Evolutionary conservation across 495 filamentous ascomycete genomes (phyloP).

Genomic region (Podospora australis): DNA sequence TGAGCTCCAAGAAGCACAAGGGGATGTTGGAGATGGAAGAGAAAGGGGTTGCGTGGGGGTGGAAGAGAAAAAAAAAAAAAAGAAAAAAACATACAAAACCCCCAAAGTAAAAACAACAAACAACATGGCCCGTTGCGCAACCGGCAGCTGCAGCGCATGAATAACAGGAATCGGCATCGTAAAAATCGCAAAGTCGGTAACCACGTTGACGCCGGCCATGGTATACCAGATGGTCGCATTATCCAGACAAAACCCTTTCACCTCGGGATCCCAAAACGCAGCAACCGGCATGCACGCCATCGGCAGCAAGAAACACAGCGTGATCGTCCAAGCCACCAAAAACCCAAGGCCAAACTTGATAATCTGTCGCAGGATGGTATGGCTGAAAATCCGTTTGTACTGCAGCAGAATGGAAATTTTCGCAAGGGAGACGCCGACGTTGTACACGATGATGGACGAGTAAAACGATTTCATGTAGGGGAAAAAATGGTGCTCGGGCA

Average conservation of each 20-base stretch:
- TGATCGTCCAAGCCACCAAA: conserved; percentile 27
- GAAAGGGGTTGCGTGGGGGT: too few species aligned
- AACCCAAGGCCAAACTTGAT: conserved; percentile 26
- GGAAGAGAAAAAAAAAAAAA: too few species aligned
- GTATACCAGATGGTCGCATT: conserved; percentile 31
- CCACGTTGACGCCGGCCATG: conserved; percentile 33
- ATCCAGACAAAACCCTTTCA: conserved; percentile 25
- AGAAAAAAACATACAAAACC: too few species aligned
- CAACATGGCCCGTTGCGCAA: conserved; percentile 42
- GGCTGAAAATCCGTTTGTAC: conserved; percentile 32
- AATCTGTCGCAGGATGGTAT: conserved; percentile 21
- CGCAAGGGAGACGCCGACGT: conserved; percentile 21
- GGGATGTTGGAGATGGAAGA: too few species aligned
- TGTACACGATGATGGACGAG: conserved; percentile 29
- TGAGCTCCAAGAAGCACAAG: too few species aligned
- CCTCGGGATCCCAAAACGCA: conserved; percentile 29
- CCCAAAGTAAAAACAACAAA: conserved; percentile 40
- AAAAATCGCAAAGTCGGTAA: conserved; percentile 23
- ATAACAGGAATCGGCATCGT: conserved; percentile 24
- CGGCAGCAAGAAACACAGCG: conserved; percentile 22
- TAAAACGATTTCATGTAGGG: conserved; percentile 26
- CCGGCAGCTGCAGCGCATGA: conserved; percentile 28
- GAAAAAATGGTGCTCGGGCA: conserved; percentile 13
- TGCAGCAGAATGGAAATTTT: conserved; percentile 33
- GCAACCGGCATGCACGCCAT: conserved; percentile 28